Percentiles rank a stretch among this genome's conserved stretches.
These are phyloP conservation scores for Globisporangium paroecandrum DNA, from an alignment of 352 stramenopile species.

Conservation along the genomic window DNA sequence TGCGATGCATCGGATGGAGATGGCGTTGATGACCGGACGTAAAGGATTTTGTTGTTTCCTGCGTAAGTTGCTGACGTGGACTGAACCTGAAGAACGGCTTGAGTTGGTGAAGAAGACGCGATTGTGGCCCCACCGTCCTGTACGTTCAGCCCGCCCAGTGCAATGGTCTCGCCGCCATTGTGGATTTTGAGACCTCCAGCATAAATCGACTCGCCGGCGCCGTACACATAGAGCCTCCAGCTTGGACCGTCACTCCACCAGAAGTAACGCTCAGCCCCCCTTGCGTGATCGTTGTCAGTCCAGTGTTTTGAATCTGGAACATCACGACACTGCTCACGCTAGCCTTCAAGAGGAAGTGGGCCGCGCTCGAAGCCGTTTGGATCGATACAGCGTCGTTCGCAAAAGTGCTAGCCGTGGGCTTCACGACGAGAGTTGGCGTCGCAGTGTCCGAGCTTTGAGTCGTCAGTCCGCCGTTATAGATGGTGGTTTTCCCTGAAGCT, in stretches of 20 bases:
- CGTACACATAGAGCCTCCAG: constrained; percentile 26
- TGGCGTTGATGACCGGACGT: constrained; percentile 19
- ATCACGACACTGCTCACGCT: constrained; percentile 25
- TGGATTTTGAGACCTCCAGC: constrained; percentile 32
- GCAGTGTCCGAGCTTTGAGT: constrained; percentile 26
- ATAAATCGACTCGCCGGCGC: constrained; percentile 36
- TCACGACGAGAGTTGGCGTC: constrained; percentile 25
- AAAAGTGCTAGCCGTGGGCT: constrained; percentile 25
- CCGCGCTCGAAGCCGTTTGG: constrained; percentile 25
- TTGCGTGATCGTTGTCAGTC: constrained; percentile 39
- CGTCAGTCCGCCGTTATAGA: constrained; percentile 36
- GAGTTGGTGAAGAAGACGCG: constrained; percentile 15
- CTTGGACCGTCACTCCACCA: constrained; percentile 24
- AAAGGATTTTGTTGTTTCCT: background rate
- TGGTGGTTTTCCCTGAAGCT: constrained; percentile 47
- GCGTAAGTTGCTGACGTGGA: background rate
- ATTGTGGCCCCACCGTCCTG: constrained; percentile 34
- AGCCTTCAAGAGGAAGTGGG: constrained; percentile 51
- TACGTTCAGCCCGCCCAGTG: constrained; percentile 28
- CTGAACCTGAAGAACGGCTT: constrained; percentile 15
- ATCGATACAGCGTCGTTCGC: constrained; percentile 35
- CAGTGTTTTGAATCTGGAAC: constrained; percentile 44
- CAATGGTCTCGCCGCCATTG: constrained; percentile 37
- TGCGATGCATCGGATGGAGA: background rate
- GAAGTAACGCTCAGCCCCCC: constrained; percentile 39